phyloP scores from a whole-genome alignment of 805 yeast genomes.

The Cyberlindnera euphorbiae region DNA sequence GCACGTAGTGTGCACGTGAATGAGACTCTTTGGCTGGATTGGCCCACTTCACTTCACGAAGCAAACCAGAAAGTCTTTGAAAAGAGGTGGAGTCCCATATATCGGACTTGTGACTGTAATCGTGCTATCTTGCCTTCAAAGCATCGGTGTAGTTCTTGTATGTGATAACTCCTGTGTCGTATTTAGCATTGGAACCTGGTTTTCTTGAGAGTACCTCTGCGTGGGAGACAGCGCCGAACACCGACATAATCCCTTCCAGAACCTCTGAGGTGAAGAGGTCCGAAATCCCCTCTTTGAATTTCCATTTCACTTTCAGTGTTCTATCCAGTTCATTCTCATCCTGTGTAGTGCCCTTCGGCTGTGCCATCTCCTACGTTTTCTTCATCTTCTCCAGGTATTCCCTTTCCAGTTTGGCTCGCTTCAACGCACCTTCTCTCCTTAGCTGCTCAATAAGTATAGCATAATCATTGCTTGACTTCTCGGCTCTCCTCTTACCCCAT shows the following conservation, averaged over 20 bases:
- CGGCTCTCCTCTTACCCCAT: constrained; percentile 16
- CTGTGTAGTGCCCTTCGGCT: neutral
- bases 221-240: constrained; percentile 21
- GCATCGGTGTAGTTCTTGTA: constrained; percentile 13
- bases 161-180: constrained; percentile 16
- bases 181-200: constrained; percentile 7
- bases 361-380: neutral
- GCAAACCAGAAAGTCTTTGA: constrained; percentile 18
- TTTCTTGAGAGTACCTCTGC: constrained; percentile 13
- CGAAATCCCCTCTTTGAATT: constrained; percentile 18
- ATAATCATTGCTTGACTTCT: constrained; percentile 5
- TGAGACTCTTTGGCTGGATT: neutral
- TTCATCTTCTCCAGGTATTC: constrained; percentile 9
- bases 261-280: constrained; percentile 21
- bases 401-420: constrained; percentile 17
- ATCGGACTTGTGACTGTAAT: constrained; percentile 10
- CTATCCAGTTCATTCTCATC: neutral
- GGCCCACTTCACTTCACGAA: constrained; percentile 20
- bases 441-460: constrained; percentile 19
- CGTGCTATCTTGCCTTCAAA: constrained; percentile 11
- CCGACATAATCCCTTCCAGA: constrained; percentile 19
- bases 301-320: constrained; percentile 23
- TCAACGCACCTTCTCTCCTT: constrained; percentile 22
- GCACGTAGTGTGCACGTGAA: no score
- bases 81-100: constrained; percentile 21